Evolutionary conservation across 768 basidiomycete species (phyloP).

Genomic region (Clathrus columnatus): DNA sequence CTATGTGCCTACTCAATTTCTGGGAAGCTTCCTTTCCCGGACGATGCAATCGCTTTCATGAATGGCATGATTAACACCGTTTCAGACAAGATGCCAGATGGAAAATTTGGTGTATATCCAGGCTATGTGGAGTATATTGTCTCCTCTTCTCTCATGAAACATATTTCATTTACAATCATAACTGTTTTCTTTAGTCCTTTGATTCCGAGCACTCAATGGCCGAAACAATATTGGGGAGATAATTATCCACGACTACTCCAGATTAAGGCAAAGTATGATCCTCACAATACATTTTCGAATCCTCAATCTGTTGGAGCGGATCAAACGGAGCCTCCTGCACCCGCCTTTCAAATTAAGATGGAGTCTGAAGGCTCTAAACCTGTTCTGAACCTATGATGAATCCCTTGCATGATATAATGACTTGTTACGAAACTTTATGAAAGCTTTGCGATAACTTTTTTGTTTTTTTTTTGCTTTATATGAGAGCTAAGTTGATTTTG

Average conservation of each 20-base stretch:
- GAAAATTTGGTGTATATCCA: no score
- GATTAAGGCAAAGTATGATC: conserved; percentile 25
- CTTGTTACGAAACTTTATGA: no score
- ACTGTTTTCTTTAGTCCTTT: background rate
- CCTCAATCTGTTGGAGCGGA: background rate
- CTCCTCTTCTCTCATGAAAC: no score
- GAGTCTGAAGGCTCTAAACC: no score
- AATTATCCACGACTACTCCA: conserved; percentile 24
- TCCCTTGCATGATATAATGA: no score
- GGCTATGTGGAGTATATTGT: no score
- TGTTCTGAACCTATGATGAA: background rate
- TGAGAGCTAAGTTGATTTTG: no score
- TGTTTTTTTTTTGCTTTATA: no score
- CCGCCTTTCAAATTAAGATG: background rate
- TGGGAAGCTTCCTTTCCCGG: background rate
- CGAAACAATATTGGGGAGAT: conserved; percentile 23
- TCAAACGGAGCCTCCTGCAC: background rate
- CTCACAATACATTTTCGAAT: background rate
- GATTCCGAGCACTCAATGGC: background rate
- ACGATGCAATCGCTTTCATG: background rate
- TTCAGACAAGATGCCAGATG: no score
- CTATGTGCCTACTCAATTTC: conserved; percentile 4
- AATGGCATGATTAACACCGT: background rate
- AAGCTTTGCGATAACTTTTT: no score
- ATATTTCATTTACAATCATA: no score